Base-by-base conservation (phyloP, 2,329 filamentous ascomycete genomes). In the Aspergillus floridensis region DNA sequence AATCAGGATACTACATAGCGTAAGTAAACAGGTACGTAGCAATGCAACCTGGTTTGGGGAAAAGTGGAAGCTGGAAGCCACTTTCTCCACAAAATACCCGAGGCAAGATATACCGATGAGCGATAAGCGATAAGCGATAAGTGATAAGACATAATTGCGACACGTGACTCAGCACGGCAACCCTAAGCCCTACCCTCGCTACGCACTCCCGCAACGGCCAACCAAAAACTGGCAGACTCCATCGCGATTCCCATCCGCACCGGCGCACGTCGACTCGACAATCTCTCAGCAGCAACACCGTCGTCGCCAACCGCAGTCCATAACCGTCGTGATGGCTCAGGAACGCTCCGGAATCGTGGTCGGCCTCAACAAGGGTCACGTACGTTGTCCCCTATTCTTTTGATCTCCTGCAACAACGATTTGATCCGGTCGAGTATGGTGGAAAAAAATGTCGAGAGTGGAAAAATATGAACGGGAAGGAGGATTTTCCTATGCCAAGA, bases 351-450 rank as follows among this genome's bases (percentile, higher is more conserved):
- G 80, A 72, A 78, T 88, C 75, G 79, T 82, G 77, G 76, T 83
- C 74, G 86, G 86, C 75, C 76, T 86, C 73, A 88, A 88, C 80
- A 81, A 81, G 73, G 86, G 86, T 76, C 85, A 87, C 77, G 86
- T 88, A 86, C 76, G 86, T 87, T 68, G 46, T 65, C 60, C 66
- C 64, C 55, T 58, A 12, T 44, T 14, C 53, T 41, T 59, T 38
- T 31, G 16, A 49, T 38, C n/a, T 29, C 26, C 41, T 65, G 59
- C 50, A 46, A n/a, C 41, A 49, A 26, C 49, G 56, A 60, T 53
- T 58, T 54, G 58, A 55, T 64, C 60, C 60, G 59, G 61, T 63
- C 60, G 60, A 61, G 57, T 64, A 7, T 29, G 26, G 26, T 56
- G 57, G 59, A 57, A 29, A 47, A 55, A 53, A 56, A 53, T 32